phyloP scores from a whole-genome alignment of 2,329 filamentous ascomycete genomes.

The Neonectria neomacrospora region DNA sequence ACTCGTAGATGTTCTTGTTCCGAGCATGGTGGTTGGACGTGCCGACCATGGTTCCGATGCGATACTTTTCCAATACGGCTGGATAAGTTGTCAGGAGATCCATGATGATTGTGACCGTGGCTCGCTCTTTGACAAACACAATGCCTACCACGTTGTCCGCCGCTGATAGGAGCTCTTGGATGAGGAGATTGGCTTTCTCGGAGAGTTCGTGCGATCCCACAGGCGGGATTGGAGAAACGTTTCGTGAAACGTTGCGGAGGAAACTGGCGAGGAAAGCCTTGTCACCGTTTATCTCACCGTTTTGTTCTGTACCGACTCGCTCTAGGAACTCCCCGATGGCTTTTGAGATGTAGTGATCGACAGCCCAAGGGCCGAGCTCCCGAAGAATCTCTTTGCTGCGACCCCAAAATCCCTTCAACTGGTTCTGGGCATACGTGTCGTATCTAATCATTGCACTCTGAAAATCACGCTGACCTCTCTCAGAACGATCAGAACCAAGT shows the following conservation, averaged over 20 bases:
- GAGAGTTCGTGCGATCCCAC: conserved; percentile 55
- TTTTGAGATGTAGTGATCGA: conserved; percentile 71
- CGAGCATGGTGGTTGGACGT: conserved; percentile 53
- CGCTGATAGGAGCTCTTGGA: conserved; percentile 60
- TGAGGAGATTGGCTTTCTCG: conserved; percentile 66
- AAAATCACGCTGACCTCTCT: conserved; percentile 54
- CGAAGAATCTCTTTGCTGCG: conserved; percentile 61
- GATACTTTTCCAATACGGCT: conserved; percentile 56
- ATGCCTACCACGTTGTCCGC: conserved; percentile 65
- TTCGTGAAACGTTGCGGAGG: conserved; percentile 51
- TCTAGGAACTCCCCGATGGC: conserved; percentile 54
- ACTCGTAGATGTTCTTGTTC: conserved; percentile 55
- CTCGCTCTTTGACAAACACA: conserved; percentile 74
- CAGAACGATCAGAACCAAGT: conserved; percentile 56
- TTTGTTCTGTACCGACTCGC: conserved; percentile 45
- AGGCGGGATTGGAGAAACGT: conserved; percentile 26
- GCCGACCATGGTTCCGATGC: conserved; percentile 66
- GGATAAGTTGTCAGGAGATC: conserved; percentile 67
- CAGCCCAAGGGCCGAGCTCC: conserved; percentile 75
- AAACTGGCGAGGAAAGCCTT: conserved; percentile 65
- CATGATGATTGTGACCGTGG: conserved; percentile 68
- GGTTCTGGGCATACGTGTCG: conserved; percentile 63
- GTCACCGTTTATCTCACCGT: conserved; percentile 60
- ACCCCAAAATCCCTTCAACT: conserved; percentile 65
- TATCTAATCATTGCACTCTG: conserved; percentile 52